These are phyloP conservation scores for Cyclotella choctawhatcheeana DNA, from an alignment of 108 stramenopile genomes.

Conservation along the genomic window DNA sequence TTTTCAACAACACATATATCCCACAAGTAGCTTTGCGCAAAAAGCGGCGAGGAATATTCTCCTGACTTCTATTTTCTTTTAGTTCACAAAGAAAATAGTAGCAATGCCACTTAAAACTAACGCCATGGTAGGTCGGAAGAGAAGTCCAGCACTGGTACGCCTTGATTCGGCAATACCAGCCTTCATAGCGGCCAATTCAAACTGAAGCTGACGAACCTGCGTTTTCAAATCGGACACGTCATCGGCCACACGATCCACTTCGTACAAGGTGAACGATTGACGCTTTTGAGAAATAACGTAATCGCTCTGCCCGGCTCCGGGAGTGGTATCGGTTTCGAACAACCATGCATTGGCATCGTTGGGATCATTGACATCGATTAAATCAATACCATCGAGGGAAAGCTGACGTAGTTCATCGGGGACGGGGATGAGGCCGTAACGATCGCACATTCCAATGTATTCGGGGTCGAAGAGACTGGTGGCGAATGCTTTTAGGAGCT, in stretches of 20 bases:
- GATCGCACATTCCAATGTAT: constrained; percentile 40
- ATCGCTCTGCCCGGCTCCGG: constrained; percentile 39
- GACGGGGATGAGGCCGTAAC: constrained; percentile 43
- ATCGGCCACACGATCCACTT: constrained; percentile 34
- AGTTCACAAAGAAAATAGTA: constrained; percentile 4
- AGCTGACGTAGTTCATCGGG: constrained; percentile 22
- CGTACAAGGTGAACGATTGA: constrained; percentile 33
- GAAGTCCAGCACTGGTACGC: not conserved
- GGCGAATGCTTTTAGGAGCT: constrained; percentile 54
- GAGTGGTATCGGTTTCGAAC: constrained; percentile 30
- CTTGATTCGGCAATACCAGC: constrained; percentile 9
- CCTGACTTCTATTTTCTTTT: not conserved
- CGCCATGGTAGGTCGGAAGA: constrained; percentile 11
- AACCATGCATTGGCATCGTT: constrained; percentile 26
- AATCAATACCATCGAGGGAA: constrained; percentile 38
- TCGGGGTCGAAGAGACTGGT: constrained; percentile 37
- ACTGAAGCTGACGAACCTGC: constrained; percentile 26
- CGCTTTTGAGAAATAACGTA: constrained; percentile 43
- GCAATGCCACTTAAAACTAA: constrained; percentile 14
- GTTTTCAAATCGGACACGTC: constrained; percentile 29
- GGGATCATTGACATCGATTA: constrained; percentile 30
- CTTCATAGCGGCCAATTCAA: constrained; percentile 30
- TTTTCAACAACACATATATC: not conserved
- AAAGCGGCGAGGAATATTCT: not conserved
- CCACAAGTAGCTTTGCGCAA: not conserved